Evolutionary conservation across 495 filamentous ascomycete species (phyloP).

Genomic region (Xylaria longipes): DNA sequence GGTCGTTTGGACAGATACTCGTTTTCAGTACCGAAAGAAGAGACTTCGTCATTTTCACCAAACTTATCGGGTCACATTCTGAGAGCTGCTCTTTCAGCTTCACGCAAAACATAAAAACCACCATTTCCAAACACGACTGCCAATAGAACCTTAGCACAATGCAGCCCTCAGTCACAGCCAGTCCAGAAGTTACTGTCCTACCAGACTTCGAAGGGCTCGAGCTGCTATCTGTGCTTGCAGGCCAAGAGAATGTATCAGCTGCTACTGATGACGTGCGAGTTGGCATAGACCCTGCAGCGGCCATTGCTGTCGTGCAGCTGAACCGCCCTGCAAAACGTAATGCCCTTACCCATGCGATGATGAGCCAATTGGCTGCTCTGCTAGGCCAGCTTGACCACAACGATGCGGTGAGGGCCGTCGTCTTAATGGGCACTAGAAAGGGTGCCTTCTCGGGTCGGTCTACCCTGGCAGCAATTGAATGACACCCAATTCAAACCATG

Average conservation of each 20-base stretch:
- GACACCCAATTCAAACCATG: slow-evolving; percentile 1
- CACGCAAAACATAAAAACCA: not conserved
- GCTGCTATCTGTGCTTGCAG: not conserved
- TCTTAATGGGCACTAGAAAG: slow-evolving; percentile 43
- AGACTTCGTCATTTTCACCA: not conserved
- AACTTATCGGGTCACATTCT: not conserved
- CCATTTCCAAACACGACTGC: not conserved
- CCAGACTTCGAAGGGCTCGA: slow-evolving; percentile 25
- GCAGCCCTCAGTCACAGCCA: slow-evolving; percentile 1
- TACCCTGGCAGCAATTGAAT: slow-evolving; percentile 11
- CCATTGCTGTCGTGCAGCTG: slow-evolving; percentile 43
- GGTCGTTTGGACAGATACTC: not conserved
- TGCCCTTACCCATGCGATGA: slow-evolving; percentile 45
- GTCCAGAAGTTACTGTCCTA: not conserved
- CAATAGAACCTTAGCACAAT: not conserved
- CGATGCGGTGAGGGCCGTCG: slow-evolving; percentile 38
- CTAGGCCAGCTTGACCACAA: slow-evolving; percentile 36
- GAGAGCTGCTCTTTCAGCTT: not conserved
- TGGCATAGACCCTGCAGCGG: slow-evolving; percentile 31
- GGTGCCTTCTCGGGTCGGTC: slow-evolving; percentile 46
- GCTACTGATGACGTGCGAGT: slow-evolving; percentile 19
- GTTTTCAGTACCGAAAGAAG: not conserved
- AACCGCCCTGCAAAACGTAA: slow-evolving; percentile 47
- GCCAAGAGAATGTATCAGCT: not conserved
- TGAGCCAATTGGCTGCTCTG: slow-evolving; percentile 32